phyloP scores from a whole-genome alignment of 306 rosid species.

The Quercus aquifolioides region DNA sequence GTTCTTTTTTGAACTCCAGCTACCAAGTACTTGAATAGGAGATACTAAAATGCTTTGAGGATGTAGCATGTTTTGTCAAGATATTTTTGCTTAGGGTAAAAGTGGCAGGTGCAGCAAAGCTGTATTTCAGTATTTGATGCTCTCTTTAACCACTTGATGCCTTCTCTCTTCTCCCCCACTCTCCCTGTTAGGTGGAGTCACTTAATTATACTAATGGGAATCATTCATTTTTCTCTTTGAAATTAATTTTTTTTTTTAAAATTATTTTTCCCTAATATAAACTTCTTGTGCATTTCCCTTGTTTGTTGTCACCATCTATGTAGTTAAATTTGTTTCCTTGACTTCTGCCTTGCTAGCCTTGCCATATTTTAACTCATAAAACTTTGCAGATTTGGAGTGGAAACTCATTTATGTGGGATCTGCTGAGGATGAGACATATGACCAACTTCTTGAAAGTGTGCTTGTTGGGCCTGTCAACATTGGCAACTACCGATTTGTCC shows the following conservation, averaged over 20 bases:
- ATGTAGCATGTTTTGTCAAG: neutral
- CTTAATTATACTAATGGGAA: neutral
- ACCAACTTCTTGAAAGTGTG: slow-evolving; percentile 85
- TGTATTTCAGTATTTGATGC: neutral
- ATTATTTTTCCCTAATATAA: neutral
- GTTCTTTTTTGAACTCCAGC: neutral
- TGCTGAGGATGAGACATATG: slow-evolving; percentile 94
- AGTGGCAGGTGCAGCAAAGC: neutral
- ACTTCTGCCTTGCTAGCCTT: too few relatives aligned
- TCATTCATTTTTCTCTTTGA: neutral
- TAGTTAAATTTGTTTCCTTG: neutral
- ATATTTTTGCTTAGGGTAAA: neutral
- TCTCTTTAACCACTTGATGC: neutral
- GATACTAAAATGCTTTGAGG: neutral
- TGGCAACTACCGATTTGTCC: slow-evolving; percentile 86
- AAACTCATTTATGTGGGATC: slow-evolving; percentile 93
- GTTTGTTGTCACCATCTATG: neutral
- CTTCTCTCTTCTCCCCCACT: neutral
- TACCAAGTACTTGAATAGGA: neutral
- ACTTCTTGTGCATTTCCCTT: neutral
- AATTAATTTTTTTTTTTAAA: neutral
- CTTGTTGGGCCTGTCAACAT: slow-evolving; percentile 95
- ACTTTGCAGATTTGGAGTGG: slow-evolving; percentile 79
- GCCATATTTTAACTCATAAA: too few relatives aligned
- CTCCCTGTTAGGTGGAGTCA: too few relatives aligned